Conservation (phyloP, 805 yeast genomes). For the Clavispora vitiphila region DNA sequence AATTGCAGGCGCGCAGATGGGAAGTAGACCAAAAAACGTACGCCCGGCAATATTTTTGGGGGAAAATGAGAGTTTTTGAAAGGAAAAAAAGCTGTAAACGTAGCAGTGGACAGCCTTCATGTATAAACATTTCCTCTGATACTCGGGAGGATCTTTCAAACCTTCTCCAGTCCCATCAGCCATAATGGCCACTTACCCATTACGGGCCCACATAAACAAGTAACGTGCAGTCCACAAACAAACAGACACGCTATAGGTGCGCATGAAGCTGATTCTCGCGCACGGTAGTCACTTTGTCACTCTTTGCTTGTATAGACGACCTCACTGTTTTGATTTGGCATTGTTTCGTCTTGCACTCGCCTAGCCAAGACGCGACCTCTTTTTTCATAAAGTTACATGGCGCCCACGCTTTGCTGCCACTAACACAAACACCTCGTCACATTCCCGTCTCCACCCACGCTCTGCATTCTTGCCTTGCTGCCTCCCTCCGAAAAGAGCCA, state of each 20-base stretch:
- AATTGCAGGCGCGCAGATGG: neutral
- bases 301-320: neutral
- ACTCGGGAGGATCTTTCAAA: too few species aligned
- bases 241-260: conserved; percentile 15
- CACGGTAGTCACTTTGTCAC: conserved; percentile 1
- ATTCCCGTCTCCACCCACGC: too few species aligned
- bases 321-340: conserved; percentile 12
- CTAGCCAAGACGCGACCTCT: neutral
- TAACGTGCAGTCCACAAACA: conserved; percentile 6
- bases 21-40: neutral
- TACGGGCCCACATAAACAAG: conserved; percentile 1
- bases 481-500: neutral
- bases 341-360: conserved; percentile 5
- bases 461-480: neutral
- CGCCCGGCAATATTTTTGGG: neutral
- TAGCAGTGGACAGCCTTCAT: too few species aligned
- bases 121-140: too few species aligned
- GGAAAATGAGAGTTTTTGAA: too few species aligned
- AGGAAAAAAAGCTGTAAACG: too few species aligned
- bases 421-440: too few species aligned
- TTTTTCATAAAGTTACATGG: neutral
- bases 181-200: neutral
- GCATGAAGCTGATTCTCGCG: conserved; percentile 1
- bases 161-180: too few species aligned
- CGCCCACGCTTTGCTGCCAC: neutral